These are phyloP conservation scores for Cyclotella distinguenda DNA, from an alignment of 108 stramenopile genomes.

Conservation along the genomic window DNA sequence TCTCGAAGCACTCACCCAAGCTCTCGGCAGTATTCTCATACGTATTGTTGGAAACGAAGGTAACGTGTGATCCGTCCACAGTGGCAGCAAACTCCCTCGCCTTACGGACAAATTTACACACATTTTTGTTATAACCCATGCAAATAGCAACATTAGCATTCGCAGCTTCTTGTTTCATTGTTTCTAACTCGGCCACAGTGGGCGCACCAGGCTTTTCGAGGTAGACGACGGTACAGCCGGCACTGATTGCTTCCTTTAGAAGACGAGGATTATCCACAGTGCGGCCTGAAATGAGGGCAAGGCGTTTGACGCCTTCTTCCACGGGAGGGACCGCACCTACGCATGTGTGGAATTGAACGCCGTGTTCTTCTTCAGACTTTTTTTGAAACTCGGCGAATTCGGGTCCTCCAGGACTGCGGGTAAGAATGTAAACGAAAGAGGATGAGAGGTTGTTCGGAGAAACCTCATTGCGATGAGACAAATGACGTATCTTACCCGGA, in stretches of 20 bases:
- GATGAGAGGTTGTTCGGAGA: no score
- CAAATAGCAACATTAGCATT: slow-evolving; percentile 75
- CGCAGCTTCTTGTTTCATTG: slow-evolving; percentile 76
- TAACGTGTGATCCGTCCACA: slow-evolving; percentile 65
- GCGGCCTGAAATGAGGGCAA: slow-evolving; percentile 85
- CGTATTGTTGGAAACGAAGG: slow-evolving; percentile 92
- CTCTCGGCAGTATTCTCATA: slow-evolving; percentile 81
- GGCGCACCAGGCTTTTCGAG: slow-evolving; percentile 93
- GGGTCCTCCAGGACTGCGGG: slow-evolving; percentile 70
- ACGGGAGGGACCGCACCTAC: slow-evolving; percentile 73
- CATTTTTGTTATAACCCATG: slow-evolving; percentile 97
- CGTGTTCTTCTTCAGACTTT: slow-evolving; percentile 57
- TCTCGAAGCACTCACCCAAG: slow-evolving; percentile 90
- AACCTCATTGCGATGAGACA: neutral
- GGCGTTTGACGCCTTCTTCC: slow-evolving; percentile 68
- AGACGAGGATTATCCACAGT: slow-evolving; percentile 88
- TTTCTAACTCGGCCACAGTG: slow-evolving; percentile 77
- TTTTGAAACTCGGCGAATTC: slow-evolving; percentile 79
- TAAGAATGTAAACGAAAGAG: neutral
- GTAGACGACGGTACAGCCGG: slow-evolving; percentile 75
- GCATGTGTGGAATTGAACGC: slow-evolving; percentile 69
- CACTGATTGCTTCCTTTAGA: slow-evolving; percentile 66
- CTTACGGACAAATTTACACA: slow-evolving; percentile 87
- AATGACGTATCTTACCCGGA: slow-evolving; percentile 4
- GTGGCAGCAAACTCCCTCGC: slow-evolving; percentile 70